These are phyloP conservation scores for Basidiobolus heterosporus DNA, from an alignment of 371 early-diverging fungal genomes.

Conservation along the genomic window DNA sequence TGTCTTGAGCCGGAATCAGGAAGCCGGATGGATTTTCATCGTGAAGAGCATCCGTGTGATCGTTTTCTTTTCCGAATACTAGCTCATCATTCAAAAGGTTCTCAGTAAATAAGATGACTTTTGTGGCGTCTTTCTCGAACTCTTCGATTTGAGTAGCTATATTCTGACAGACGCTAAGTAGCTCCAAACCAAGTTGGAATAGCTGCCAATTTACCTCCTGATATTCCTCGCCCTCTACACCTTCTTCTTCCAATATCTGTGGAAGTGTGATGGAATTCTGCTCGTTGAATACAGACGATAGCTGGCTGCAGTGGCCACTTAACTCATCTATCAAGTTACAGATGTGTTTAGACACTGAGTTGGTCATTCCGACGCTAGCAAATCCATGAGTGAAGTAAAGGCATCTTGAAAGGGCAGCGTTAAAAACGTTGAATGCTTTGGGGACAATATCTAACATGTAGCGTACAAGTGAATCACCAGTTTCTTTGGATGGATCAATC, in stretches of 20 bases:
- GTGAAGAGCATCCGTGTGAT: no score
- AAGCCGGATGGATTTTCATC: no score
- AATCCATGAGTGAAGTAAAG: constrained; percentile 42
- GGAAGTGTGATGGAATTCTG: constrained; percentile 6
- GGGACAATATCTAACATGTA: constrained; percentile 20
- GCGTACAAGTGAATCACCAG: constrained; percentile 8
- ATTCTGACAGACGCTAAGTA: no score
- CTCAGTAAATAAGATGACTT: no score
- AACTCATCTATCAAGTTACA: background rate
- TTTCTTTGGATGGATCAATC: constrained; percentile 4
- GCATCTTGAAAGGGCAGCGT: constrained; percentile 29
- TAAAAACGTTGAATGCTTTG: constrained; percentile 20
- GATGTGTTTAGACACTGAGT: constrained; percentile 2
- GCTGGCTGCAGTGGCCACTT: constrained; percentile 1
- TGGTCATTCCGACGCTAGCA: constrained; percentile 30
- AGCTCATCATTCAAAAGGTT: no score
- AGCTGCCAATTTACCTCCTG: background rate
- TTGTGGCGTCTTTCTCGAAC: no score
- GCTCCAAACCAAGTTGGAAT: no score
- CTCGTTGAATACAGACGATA: constrained; percentile 5
- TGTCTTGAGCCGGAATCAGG: no score
- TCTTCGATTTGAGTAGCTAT: no score
- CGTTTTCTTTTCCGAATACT: no score
- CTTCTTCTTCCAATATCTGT: constrained; percentile 13
- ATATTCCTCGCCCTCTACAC: constrained; percentile 14